Conservation (phyloP, 2,329 filamentous ascomycete species). For the Hypoxylon sp. region DNA sequence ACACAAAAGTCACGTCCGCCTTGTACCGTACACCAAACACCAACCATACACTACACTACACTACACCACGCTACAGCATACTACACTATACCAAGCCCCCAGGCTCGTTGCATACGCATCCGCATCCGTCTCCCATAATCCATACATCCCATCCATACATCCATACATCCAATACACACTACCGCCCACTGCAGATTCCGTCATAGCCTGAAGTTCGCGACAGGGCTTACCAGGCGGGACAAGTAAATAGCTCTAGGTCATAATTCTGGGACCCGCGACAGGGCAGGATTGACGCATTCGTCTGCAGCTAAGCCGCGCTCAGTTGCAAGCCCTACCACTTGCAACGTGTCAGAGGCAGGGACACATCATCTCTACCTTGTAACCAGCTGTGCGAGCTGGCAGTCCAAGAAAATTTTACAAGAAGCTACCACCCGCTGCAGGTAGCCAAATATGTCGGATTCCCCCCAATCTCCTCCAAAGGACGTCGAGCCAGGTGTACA, state of each 20-base stretch:
- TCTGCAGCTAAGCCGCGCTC: slow-evolving; percentile 67
- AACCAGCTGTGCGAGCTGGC: slow-evolving; percentile 70
- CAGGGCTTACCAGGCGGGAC: slow-evolving; percentile 55
- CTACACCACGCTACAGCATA: slow-evolving; percentile 29
- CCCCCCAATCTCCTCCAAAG: slow-evolving; percentile 88
- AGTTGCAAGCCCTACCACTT: slow-evolving; percentile 68
- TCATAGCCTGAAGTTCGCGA: slow-evolving; percentile 63
- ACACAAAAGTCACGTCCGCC: slow-evolving; percentile 47
- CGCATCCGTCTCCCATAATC: slow-evolving; percentile 13
- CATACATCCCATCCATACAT: slow-evolving; percentile 15
- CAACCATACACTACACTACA: slow-evolving; percentile 30
- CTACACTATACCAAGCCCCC: slow-evolving; percentile 37
- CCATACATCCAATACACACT: slow-evolving; percentile 41
- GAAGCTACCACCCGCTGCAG: slow-evolving; percentile 75
- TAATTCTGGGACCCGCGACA: slow-evolving; percentile 54
- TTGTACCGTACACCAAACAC: slow-evolving; percentile 44
- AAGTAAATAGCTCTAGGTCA: slow-evolving; percentile 51
- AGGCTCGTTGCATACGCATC: slow-evolving; percentile 31
- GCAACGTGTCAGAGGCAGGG: slow-evolving; percentile 72
- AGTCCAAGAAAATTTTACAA: slow-evolving; percentile 69
- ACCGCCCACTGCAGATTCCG: slow-evolving; percentile 54
- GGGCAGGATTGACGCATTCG: slow-evolving; percentile 66
- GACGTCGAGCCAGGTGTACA: slow-evolving; percentile 94
- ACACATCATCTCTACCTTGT: slow-evolving; percentile 70
- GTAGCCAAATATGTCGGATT: slow-evolving; percentile 92